Conservation (phyloP, 495 filamentous ascomycete species). For the Podospora didyma region DNA sequence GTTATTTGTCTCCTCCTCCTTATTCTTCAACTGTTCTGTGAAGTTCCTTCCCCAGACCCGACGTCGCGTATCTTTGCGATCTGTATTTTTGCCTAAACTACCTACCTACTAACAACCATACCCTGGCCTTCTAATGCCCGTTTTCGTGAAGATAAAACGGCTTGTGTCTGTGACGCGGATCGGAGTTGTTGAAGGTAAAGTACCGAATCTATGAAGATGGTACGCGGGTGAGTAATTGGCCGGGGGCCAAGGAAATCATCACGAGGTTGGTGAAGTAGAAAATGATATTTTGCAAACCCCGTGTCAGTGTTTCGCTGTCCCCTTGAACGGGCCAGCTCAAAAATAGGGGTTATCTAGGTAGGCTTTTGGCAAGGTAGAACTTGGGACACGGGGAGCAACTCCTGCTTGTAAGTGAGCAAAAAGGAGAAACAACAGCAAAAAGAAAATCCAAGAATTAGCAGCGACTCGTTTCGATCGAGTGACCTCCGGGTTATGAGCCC, state of each 20-base stretch:
- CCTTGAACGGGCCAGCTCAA: too few relatives aligned
- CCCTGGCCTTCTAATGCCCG: background rate
- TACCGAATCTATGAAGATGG: too few relatives aligned
- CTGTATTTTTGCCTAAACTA: background rate
- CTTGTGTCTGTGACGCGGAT: background rate
- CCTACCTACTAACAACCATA: background rate
- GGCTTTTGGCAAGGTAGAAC: too few relatives aligned
- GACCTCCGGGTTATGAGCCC: constrained; percentile 14
- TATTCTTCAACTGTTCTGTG: background rate
- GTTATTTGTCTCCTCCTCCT: too few relatives aligned
- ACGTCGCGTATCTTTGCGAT: background rate
- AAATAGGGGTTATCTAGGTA: too few relatives aligned
- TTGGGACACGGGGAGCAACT: background rate
- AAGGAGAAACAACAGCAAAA: background rate
- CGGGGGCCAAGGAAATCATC: too few relatives aligned
- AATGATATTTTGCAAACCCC: too few relatives aligned
- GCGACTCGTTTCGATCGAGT: constrained; percentile 14
- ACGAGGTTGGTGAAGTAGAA: too few relatives aligned
- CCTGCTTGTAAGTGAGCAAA: background rate
- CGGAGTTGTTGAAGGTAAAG: background rate
- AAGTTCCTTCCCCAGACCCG: background rate
- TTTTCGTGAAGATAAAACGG: background rate
- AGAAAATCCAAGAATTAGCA: background rate
- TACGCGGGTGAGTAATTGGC: too few relatives aligned
- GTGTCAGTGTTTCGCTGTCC: too few relatives aligned